Conservation (phyloP, 106 monocot genomes). For the Platanthera guangdongensis region DNA sequence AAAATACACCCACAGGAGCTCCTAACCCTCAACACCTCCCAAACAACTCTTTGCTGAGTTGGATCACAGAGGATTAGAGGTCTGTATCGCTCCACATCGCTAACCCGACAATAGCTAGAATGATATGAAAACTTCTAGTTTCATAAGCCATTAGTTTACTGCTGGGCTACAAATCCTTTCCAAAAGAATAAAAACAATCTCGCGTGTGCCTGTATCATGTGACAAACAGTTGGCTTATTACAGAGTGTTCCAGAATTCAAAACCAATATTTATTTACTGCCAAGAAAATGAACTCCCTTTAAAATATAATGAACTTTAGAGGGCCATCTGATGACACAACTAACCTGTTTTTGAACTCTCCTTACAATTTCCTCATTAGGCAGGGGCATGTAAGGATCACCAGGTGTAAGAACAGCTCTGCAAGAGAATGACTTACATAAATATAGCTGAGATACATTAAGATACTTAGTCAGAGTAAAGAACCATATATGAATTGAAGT, state of each 20-base stretch:
- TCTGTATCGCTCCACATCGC: too few species aligned
- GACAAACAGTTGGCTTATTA: neutral
- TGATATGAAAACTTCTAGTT: neutral
- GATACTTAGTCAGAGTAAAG: neutral
- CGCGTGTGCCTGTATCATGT: neutral
- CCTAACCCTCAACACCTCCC: too few species aligned
- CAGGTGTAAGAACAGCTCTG: slow-evolving; percentile 95
- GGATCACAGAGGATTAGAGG: too few species aligned
- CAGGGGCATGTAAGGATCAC: slow-evolving; percentile 97
- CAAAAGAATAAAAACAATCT: neutral
- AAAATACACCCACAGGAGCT: too few species aligned
- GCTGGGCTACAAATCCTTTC: neutral
- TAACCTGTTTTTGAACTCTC: slow-evolving; percentile 81
- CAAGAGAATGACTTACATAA: slow-evolving; percentile 4
- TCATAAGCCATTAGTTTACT: neutral
- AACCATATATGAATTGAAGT: neutral
- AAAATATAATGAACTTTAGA: neutral
- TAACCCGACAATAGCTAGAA: neutral
- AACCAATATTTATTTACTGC: neutral
- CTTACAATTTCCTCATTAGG: slow-evolving; percentile 73
- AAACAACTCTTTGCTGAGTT: too few species aligned
- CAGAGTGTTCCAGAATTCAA: neutral
- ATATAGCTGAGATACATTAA: neutral
- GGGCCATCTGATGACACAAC: neutral
- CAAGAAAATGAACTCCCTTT: neutral